Evolutionary conservation across 2,329 filamentous ascomycete species (phyloP).

Genomic region (Aureobasidium sp.): DNA sequence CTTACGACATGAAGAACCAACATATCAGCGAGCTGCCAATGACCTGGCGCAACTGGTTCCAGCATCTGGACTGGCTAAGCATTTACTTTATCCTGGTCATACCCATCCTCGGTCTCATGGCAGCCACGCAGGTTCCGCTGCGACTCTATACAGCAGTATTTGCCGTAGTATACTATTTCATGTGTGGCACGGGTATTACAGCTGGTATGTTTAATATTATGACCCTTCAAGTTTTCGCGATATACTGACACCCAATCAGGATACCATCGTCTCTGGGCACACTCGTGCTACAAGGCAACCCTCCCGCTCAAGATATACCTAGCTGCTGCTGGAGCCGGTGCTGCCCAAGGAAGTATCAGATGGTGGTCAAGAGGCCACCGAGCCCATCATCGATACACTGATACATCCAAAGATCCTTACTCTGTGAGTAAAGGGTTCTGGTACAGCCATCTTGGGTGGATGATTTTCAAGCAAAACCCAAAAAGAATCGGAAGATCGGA

Average conservation of each 20-base stretch:
- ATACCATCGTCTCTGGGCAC: conserved; percentile 88
- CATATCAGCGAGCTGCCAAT: conserved; percentile 88
- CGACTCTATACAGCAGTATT: conserved; percentile 76
- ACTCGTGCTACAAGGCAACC: conserved; percentile 83
- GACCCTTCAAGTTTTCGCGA: too few relatives aligned
- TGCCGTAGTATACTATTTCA: conserved; percentile 83
- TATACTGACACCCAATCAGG: conserved; percentile 41
- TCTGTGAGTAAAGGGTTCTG: conserved; percentile 89
- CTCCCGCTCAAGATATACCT: conserved; percentile 84
- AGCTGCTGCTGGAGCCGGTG: conserved; percentile 82
- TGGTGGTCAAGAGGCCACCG: conserved; percentile 93
- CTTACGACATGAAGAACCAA: conserved; percentile 42
- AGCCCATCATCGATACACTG: conserved; percentile 91
- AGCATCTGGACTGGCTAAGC: conserved; percentile 96
- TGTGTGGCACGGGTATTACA: conserved; percentile 59
- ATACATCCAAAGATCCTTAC: conserved; percentile 93
- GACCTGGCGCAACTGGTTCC: conserved; percentile 86
- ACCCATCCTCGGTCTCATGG: conserved; percentile 76
- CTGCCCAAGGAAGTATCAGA: conserved; percentile 86
- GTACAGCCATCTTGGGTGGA: conserved; percentile 90
- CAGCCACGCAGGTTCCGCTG: conserved; percentile 82
- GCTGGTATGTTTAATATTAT: conserved; percentile 35
- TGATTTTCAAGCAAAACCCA: conserved; percentile 94
- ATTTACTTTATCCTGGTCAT: conserved; percentile 82
- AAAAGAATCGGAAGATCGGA: conserved; percentile 90